Base-by-base conservation (phyloP, 371 early-diverging fungal species). In the Capillidium rhysosporum region DNA sequence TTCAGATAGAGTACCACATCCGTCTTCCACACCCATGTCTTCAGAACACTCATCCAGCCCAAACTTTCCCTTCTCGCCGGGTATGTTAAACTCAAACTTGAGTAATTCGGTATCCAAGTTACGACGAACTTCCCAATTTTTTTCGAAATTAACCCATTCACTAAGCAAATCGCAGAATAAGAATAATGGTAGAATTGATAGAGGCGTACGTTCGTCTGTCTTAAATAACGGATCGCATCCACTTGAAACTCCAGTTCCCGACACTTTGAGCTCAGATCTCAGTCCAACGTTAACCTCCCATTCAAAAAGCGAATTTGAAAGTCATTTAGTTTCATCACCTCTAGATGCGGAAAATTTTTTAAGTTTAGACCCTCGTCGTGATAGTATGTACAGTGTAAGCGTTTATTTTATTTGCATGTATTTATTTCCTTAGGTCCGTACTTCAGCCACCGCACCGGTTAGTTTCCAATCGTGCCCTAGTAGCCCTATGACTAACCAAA, bases 381-480 rank as follows among this genome's bases (percentile, higher is more conserved):
- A 49, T 24, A 49, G 51, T 25, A 30, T 49, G 34, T 49, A 49
- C 20, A 48, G 48, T 31, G 48, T 48, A 48, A 48, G 28, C n/a
- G 7, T 23, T 18, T 12, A 14, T 10, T 23, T 16, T 21, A 14
- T 31, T 21, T 48, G 16, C 23, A 18, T 24, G 25, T 48, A 23
- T 14, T 48, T 26, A 14, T 48, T 23, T 12, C 14, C 14, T 48
- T 49, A 26, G 34, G 51, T 49, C 20, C 29, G 51, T 14, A 49
- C 51, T 14, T 49, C 51, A 0, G 29, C 24, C 23, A 49, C 51
- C 8, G 51, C 51, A 3, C 51, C 51, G n/a, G 51, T 31, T 23
- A 9, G 34, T 14, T 31, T 31, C 34, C 9, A 30, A 5, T 49
- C 51, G 4, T 49, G 51, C 21, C 51, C 51, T 14, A 10, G 14